Evolutionary conservation across 129 eudicot genomes (phyloP), one percentile per base, ranked within the genome.

Genomic region (Artemisia argyi): DNA sequence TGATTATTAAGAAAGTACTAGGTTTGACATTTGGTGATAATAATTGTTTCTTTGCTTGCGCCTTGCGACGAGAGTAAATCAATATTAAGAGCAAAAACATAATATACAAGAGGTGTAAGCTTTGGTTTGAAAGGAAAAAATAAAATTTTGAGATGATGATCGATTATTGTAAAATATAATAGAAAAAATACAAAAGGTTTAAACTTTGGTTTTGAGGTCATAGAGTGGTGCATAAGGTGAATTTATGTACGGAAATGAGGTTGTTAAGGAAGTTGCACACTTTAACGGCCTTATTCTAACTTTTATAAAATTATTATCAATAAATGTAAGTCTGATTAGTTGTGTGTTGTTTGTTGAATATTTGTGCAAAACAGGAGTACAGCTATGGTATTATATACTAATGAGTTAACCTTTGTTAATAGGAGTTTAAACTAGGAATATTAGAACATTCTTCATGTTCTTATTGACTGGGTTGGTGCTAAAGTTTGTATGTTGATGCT

Each of bases 341-440:
- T 62, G 42, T 22, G 47, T 68, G 61, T 11, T 67, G 67, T 76
- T 13, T 56, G 62, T 28, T 17, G 18, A 66, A n/a, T 66, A 56
- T 44, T n/a, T 56, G 24, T 68, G 65, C 66, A 63, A 77, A 19
- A 12, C 42, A 7, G 63, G 66, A 11, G 47, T 65, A 46, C 55
- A 66, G 26, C 60, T 65, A 18, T 46, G 26, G 24, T 51, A 51
- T 70, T 50, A 51, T 56, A 44, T 62, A 64, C 44, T 62, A 42
- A 47, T 53, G 76, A 54, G 77, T 71, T 78, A 72, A 78, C 81
- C 63, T 71, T 69, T 63, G 13, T 65, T 53, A 51, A 44, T 1
- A 61, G 5, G 30, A 61, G 19, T 53, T 28, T 49, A 26, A 52
- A 49, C 22, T 7, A 11, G 57, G 65, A 69, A 71, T 35, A 48